phyloP scores from a whole-genome alignment of 192 early-diverging fungal species.

The Pilobolus umbonatus region DNA sequence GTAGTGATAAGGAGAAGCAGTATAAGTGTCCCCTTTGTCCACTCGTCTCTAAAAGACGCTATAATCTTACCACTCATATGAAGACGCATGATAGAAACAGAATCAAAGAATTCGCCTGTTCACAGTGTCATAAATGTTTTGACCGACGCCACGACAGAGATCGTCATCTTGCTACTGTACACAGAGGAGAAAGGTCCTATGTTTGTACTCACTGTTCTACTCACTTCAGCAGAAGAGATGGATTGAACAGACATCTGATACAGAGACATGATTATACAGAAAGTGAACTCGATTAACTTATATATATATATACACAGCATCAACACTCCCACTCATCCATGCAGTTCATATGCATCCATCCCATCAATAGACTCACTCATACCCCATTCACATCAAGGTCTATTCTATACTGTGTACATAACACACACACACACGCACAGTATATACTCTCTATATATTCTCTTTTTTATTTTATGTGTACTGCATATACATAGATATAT shows the following conservation, averaged over 20 bases:
- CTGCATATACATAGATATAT: neutral
- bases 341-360: no score
- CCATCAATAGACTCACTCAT: no score
- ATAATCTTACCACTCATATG: conserved; percentile 77
- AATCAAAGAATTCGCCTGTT: conserved; percentile 56
- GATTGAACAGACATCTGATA: conserved; percentile 49
- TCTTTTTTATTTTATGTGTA: neutral
- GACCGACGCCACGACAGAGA: conserved; percentile 71
- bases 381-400: no score
- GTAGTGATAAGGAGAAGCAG: neutral
- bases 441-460: no score
- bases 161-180: conserved; percentile 62
- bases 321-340: no score
- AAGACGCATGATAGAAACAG: conserved; percentile 61
- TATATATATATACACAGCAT: neutral
- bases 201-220: conserved; percentile 50
- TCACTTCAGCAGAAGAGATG: conserved; percentile 65
- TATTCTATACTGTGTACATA: no score
- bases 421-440: no score
- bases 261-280: conserved; percentile 1
- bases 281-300: neutral
- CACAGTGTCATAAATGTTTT: conserved; percentile 61
- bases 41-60: conserved; percentile 39
- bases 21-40: neutral
- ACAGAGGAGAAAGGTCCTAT: conserved; percentile 55